Conservation (phyloP, 768 basidiomycete species). For the Termitomyces sp. region DNA sequence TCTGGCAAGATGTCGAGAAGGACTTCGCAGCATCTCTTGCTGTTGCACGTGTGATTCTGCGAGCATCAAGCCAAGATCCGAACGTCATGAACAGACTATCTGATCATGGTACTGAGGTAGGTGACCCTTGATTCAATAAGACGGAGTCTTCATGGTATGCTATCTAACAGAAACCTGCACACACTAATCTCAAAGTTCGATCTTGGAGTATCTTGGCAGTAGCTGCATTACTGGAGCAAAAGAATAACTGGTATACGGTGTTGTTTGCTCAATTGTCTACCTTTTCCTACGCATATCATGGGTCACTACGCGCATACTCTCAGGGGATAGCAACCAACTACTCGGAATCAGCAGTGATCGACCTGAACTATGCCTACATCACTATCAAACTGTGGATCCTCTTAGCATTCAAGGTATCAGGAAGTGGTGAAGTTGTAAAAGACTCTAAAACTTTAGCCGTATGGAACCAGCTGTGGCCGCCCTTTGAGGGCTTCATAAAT, state of each 20-base stretch:
- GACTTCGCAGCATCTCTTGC: slow-evolving; percentile 49
- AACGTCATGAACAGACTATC: slow-evolving; percentile 32
- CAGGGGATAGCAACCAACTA: slow-evolving; percentile 25
- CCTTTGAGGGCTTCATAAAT: slow-evolving; percentile 50
- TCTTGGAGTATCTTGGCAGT: slow-evolving; percentile 64
- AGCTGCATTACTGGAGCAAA: slow-evolving; percentile 40
- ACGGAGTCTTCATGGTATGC: background rate
- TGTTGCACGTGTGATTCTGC: slow-evolving; percentile 48
- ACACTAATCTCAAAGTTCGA: slow-evolving; percentile 35
- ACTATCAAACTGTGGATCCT: slow-evolving; percentile 70
- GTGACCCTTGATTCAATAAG: slow-evolving; percentile 2
- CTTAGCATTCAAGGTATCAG: slow-evolving; percentile 37
- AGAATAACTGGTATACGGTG: slow-evolving; percentile 27
- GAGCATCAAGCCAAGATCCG: slow-evolving; percentile 38
- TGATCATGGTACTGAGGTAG: slow-evolving; percentile 30
- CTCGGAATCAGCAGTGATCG: slow-evolving; percentile 41
- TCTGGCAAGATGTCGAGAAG: slow-evolving; percentile 40
- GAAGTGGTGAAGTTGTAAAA: slow-evolving; percentile 19
- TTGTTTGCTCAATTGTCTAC: slow-evolving; percentile 45
- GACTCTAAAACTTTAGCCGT: slow-evolving; percentile 33
- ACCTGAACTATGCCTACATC: slow-evolving; percentile 65
- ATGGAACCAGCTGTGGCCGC: slow-evolving; percentile 78
- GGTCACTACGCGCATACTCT: slow-evolving; percentile 34
- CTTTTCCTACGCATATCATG: slow-evolving; percentile 44
- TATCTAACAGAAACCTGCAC: slow-evolving; percentile 26